These are phyloP conservation scores for Trichoderma asperellum DNA, from an alignment of 2,329 filamentous ascomycete genomes.

Conservation along the genomic window DNA sequence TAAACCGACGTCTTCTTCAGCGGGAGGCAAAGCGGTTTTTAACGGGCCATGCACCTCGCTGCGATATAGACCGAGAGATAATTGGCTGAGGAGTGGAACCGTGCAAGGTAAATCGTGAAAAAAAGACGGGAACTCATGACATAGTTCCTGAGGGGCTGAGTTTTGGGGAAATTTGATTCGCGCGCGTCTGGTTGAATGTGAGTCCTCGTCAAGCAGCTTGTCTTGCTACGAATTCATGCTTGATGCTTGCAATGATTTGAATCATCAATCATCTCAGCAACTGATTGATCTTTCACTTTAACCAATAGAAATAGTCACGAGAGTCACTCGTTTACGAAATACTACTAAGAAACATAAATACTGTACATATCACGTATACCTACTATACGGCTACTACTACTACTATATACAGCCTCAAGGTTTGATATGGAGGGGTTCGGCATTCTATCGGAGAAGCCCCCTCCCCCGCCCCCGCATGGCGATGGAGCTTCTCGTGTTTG, in stretches of 20 bases:
- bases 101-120: background rate
- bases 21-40: background rate
- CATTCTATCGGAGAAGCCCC: constrained; percentile 12
- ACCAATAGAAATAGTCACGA: background rate
- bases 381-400: too few species aligned
- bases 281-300: background rate
- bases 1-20: background rate
- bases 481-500: background rate
- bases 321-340: background rate
- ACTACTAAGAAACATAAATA: background rate
- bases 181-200: background rate
- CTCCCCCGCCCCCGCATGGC: constrained; percentile 19
- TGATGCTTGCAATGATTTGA: background rate
- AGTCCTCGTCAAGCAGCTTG: background rate
- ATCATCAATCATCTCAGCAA: background rate
- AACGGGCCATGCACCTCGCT: constrained; percentile 2
- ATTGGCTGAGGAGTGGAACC: constrained; percentile 13
- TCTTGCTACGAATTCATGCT: background rate
- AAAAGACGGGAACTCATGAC: background rate
- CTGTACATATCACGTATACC: too few species aligned
- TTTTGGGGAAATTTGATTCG: background rate
- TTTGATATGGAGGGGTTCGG: constrained; percentile 16
- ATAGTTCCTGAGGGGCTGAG: constrained; percentile 1
- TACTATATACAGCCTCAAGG: background rate
- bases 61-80: constrained; percentile 2